These are phyloP conservation scores for Cucumis cinereus DNA, from an alignment of 306 rosid species.

Conservation along the genomic window DNA sequence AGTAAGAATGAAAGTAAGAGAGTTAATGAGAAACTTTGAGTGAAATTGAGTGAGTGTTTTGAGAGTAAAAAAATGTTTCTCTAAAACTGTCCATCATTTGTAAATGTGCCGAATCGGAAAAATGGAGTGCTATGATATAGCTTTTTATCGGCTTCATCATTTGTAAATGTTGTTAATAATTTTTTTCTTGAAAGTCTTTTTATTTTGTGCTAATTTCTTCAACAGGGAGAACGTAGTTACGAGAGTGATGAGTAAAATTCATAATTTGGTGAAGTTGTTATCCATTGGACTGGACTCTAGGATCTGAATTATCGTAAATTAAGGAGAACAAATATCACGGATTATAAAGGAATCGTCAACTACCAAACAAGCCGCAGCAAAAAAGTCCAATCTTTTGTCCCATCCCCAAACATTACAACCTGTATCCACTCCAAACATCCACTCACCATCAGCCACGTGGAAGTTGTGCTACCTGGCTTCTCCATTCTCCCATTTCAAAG, in stretches of 20 bases:
- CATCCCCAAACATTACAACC: conserved; percentile 29
- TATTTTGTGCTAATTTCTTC: too few relatives aligned
- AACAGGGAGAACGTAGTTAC: not conserved
- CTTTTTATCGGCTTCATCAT: too few relatives aligned
- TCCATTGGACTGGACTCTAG: not conserved
- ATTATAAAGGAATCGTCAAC: not conserved
- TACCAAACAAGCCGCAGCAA: conserved; percentile 34
- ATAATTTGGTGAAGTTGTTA: not conserved
- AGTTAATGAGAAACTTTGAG: too few relatives aligned
- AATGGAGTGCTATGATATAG: too few relatives aligned
- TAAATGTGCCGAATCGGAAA: too few relatives aligned
- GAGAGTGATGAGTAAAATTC: not conserved
- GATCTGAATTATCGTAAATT: not conserved
- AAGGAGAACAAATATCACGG: conserved; percentile 4
- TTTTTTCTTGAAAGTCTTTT: too few relatives aligned
- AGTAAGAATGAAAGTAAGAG: too few relatives aligned
- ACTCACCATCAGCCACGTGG: conserved; percentile 26
- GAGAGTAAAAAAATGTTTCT: too few relatives aligned
- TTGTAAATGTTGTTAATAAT: too few relatives aligned
- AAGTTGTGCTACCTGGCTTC: conserved; percentile 23
- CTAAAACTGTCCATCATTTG: too few relatives aligned
- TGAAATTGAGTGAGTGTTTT: too few relatives aligned
- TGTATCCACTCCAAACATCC: conserved; percentile 24
- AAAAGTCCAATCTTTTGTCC: conserved; percentile 33
- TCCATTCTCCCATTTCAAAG: conserved; percentile 20